These are phyloP conservation scores for Neurospora sp. DNA, from an alignment of 2,329 filamentous ascomycete genomes.

Conservation along the genomic window DNA sequence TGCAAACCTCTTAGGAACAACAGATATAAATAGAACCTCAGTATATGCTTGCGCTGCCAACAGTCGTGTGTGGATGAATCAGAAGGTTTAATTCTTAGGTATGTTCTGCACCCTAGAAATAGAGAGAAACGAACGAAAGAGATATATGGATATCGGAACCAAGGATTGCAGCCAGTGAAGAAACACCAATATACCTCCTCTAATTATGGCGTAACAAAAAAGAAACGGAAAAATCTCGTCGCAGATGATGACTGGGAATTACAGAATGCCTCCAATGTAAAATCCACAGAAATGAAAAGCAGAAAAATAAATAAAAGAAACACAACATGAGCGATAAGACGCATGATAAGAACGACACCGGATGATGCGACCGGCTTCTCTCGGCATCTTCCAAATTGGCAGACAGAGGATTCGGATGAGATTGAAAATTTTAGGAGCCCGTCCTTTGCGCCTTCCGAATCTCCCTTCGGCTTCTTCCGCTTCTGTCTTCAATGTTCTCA, in stretches of 20 bases:
- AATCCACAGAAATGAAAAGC: not conserved
- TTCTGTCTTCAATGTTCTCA: not conserved
- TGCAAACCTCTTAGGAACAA: no score
- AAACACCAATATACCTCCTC: not conserved
- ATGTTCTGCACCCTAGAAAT: no score
- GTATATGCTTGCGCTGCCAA: not conserved
- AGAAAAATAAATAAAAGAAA: not conserved
- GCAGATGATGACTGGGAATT: not conserved
- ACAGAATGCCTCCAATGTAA: not conserved
- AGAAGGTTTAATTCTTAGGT: not conserved
- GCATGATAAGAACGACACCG: not conserved
- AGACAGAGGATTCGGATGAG: not conserved
- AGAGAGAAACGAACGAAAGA: not conserved
- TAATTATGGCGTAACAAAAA: not conserved
- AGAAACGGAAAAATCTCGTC: not conserved
- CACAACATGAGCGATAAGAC: not conserved
- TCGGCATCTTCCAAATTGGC: not conserved
- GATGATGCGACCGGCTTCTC: not conserved
- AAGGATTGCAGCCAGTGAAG: not conserved
- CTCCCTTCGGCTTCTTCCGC: not conserved
- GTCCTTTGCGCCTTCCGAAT: not conserved
- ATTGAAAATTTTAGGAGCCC: not conserved
- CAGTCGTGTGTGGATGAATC: not conserved
- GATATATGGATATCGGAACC: not conserved
- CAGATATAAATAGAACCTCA: not conserved